A percentile compares a stretch with the other conserved stretches of the same genome.
phyloP scores from a whole-genome alignment of 1,284 basidiomycete genomes.

The Puccinia coronata region DNA sequence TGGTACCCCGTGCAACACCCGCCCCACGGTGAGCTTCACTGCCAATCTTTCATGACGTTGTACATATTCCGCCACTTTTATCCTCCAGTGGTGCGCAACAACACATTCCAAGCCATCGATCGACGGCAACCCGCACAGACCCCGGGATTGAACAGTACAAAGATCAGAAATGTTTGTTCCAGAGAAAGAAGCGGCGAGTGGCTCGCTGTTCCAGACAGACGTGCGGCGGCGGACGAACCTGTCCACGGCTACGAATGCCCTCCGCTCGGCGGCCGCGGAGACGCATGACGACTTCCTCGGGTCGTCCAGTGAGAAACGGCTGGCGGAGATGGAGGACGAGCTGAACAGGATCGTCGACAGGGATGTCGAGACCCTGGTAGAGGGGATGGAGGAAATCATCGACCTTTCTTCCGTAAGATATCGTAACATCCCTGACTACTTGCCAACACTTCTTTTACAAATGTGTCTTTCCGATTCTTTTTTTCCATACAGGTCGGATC shows the following conservation, averaged over 20 bases:
- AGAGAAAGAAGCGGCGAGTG: constrained; percentile 19
- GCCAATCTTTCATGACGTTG: too few relatives aligned
- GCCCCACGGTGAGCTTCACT: too few relatives aligned
- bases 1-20: too few relatives aligned
- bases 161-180: constrained; percentile 24
- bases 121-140: neutral
- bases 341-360: constrained; percentile 43
- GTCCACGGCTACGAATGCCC: constrained; percentile 46
- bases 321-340: constrained; percentile 39
- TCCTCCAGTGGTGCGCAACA: too few relatives aligned
- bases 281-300: constrained; percentile 28
- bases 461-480: neutral
- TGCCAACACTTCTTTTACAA: neutral
- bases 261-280: constrained; percentile 35
- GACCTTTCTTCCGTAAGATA: constrained; percentile 35
- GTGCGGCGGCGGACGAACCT: constrained; percentile 36
- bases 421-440: neutral
- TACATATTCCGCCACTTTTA: too few relatives aligned
- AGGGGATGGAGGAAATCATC: constrained; percentile 47
- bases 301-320: constrained; percentile 21
- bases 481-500: constrained; percentile 17
- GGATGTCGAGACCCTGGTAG: constrained; percentile 42
- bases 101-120: constrained; percentile 3
- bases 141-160: too few relatives aligned
- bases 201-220: constrained; percentile 42